These are phyloP conservation scores for Penicillium sp. DNA, from an alignment of 2,329 filamentous ascomycete genomes.

Conservation along the genomic window DNA sequence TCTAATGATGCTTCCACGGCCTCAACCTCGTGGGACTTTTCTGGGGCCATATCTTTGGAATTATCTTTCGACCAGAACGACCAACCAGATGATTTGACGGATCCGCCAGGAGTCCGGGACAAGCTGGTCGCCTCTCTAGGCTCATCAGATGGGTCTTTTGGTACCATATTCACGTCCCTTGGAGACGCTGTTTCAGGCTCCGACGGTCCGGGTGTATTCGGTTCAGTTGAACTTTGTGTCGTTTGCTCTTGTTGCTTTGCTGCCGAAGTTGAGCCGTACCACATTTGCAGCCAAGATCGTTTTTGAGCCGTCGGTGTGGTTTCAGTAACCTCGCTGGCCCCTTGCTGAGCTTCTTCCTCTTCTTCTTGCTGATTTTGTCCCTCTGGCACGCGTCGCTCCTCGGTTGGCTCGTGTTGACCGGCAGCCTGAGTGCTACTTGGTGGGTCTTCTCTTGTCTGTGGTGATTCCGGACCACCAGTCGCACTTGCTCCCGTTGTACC, in stretches of 20 bases:
- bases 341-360: slow-evolving; percentile 6
- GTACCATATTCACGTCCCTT: slow-evolving; percentile 15
- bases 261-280: slow-evolving; percentile 30
- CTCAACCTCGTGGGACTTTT: slow-evolving; percentile 24
- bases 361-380: slow-evolving; percentile 10
- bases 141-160: slow-evolving; percentile 15
- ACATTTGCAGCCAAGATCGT: slow-evolving; percentile 44
- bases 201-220: slow-evolving; percentile 6
- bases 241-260: slow-evolving; percentile 24
- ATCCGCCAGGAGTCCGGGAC: slow-evolving; percentile 21
- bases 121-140: slow-evolving; percentile 20
- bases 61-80: slow-evolving; percentile 40
- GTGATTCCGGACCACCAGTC: slow-evolving; percentile 9
- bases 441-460: slow-evolving; percentile 12
- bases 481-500: slow-evolving; percentile 9
- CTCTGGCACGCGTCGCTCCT: slow-evolving; percentile 6
- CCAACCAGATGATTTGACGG: slow-evolving; percentile 35
- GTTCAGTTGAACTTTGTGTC: slow-evolving; percentile 1
- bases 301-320: slow-evolving; percentile 26
- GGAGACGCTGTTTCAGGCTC: slow-evolving; percentile 7
- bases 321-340: slow-evolving; percentile 2
- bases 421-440: slow-evolving; percentile 6
- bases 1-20: slow-evolving; percentile 21
- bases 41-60: slow-evolving; percentile 23
- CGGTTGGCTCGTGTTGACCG: not conserved